A percentile compares a stretch with the other conserved stretches of the same genome.
Conservation (phyloP, 495 filamentous ascomycete genomes). For the Annulohypoxylon maeteangense region DNA sequence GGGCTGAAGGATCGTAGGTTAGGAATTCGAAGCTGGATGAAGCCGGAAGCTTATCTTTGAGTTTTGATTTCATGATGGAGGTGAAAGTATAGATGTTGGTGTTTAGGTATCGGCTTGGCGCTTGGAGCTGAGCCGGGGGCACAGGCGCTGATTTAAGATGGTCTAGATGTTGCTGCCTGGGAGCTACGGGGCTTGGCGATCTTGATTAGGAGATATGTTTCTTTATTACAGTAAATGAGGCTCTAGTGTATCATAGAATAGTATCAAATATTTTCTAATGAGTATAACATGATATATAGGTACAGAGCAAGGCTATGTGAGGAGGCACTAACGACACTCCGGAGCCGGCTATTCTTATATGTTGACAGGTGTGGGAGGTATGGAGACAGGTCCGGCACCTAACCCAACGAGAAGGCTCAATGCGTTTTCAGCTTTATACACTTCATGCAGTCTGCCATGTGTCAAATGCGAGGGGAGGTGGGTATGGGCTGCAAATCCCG, state of each 20-base stretch:
- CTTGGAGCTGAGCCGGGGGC: background rate
- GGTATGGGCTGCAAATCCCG: background rate
- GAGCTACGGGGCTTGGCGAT: background rate
- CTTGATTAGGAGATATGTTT: background rate
- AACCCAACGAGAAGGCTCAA: slow-evolving; percentile 4
- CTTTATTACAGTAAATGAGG: background rate
- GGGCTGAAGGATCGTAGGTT: slow-evolving; percentile 13
- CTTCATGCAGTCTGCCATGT: slow-evolving; percentile 17
- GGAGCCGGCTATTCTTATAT: background rate
- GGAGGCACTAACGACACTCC: background rate
- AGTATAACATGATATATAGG: background rate
- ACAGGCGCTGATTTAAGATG: background rate
- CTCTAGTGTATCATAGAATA: background rate
- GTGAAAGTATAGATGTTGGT: background rate
- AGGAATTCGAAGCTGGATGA: slow-evolving; percentile 42
- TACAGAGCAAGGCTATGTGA: background rate
- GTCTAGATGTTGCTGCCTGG: background rate
- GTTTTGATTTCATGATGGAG: slow-evolving; percentile 23
- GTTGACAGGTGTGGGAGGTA: background rate
- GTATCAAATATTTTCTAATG: background rate
- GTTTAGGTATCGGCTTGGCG: background rate
- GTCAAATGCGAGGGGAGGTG: background rate
- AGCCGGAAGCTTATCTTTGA: slow-evolving; percentile 8
- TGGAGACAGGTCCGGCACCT: background rate
- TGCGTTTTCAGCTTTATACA: slow-evolving; percentile 14